These are phyloP conservation scores for Colletotrichum sojae DNA, from an alignment of 2,329 filamentous ascomycete genomes.

Conservation along the genomic window DNA sequence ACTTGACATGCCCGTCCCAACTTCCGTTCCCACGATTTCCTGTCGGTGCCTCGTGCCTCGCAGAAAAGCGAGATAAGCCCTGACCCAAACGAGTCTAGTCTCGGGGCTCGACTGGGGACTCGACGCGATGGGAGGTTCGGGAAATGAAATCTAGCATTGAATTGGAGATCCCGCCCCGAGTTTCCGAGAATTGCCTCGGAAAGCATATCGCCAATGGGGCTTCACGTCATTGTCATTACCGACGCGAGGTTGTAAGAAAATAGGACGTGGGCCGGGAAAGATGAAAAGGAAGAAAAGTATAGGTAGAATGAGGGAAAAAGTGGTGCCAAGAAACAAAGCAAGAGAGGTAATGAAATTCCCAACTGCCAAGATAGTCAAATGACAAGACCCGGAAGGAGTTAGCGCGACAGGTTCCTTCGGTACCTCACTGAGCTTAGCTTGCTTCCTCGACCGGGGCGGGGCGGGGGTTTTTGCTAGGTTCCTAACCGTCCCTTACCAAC, in stretches of 20 bases:
- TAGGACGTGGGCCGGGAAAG: slow-evolving; percentile 5
- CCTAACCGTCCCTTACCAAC: too few species aligned
- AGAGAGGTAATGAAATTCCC: background rate
- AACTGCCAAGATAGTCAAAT: slow-evolving; percentile 5
- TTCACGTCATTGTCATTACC: slow-evolving; percentile 31
- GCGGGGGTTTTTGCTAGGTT: too few species aligned
- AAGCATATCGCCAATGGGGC: slow-evolving; percentile 24
- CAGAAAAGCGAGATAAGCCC: slow-evolving; percentile 23
- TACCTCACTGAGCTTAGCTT: too few species aligned
- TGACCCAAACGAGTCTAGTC: slow-evolving; percentile 8
- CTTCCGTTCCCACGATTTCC: background rate
- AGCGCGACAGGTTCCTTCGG: too few species aligned
- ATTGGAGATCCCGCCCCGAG: slow-evolving; percentile 12
- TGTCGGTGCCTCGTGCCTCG: slow-evolving; percentile 2
- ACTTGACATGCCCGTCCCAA: too few species aligned
- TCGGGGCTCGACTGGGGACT: background rate
- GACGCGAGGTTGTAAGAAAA: slow-evolving; percentile 6
- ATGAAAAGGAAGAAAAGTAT: background rate
- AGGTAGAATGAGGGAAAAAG: too few species aligned
- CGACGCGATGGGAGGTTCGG: slow-evolving; percentile 3
- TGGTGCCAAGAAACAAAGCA: too few species aligned
- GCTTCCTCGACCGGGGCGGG: too few species aligned
- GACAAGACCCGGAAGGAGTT: slow-evolving; percentile 1
- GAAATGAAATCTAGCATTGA: slow-evolving; percentile 27
- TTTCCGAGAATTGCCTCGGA: slow-evolving; percentile 13